Evolutionary conservation across 495 filamentous ascomycete genomes (phyloP).

Genomic region (Geoglossum glabrum): DNA sequence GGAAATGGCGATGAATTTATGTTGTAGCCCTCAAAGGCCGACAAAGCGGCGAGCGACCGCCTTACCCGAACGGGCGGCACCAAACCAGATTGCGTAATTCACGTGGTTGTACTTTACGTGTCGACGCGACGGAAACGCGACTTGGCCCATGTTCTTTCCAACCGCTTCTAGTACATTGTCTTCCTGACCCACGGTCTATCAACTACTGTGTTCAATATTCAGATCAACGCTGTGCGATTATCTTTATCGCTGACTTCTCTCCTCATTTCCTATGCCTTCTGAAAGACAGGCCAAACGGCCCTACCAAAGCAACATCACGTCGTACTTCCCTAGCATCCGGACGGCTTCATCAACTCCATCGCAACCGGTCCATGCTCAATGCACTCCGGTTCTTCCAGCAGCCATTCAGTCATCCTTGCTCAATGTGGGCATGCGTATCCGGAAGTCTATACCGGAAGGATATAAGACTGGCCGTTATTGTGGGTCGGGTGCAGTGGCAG

Average conservation of each 20-base stretch:
- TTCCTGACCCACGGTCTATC: too few relatives aligned
- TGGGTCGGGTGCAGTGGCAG: not conserved
- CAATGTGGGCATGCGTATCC: constrained; percentile 77
- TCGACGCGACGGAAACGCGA: not conserved
- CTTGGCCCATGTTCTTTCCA: not conserved
- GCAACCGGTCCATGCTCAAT: constrained; percentile 18
- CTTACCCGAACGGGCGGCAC: too few relatives aligned
- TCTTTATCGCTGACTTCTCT: not conserved
- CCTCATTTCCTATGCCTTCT: not conserved
- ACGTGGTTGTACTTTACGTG: not conserved
- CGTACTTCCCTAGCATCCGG: constrained; percentile 16
- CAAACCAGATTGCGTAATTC: too few relatives aligned
- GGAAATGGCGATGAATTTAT: too few relatives aligned
- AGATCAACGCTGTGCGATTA: not conserved
- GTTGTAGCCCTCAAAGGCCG: too few relatives aligned
- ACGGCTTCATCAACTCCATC: constrained; percentile 5
- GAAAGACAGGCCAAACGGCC: constrained; percentile 17
- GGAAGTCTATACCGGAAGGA: constrained; percentile 78
- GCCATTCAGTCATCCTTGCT: constrained; percentile 59
- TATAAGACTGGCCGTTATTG: constrained; percentile 48
- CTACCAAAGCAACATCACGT: constrained; percentile 24
- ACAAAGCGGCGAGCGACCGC: too few relatives aligned
- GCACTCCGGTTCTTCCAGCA: constrained; percentile 31
- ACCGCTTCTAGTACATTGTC: too few relatives aligned
- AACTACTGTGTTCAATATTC: too few relatives aligned